Conservation (phyloP, 2,329 filamentous ascomycete genomes). For the Fusarium sp. region DNA sequence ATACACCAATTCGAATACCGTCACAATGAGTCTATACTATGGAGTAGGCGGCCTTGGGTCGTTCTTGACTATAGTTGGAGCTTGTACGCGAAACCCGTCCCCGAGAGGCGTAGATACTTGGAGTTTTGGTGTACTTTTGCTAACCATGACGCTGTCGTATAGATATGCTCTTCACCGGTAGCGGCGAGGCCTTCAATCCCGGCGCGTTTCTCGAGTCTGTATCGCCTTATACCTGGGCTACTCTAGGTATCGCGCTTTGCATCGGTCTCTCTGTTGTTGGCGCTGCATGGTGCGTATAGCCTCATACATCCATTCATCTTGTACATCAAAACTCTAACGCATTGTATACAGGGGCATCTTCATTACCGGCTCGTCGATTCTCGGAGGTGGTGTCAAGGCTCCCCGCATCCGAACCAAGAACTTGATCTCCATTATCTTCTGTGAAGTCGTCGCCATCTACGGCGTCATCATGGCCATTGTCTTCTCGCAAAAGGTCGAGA, state of each 20-base stretch:
- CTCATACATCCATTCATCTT: conserved; percentile 10
- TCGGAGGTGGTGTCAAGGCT: conserved; percentile 95
- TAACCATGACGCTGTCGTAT: conserved; percentile 40
- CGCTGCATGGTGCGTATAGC: conserved; percentile 84
- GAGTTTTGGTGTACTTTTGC: conserved; percentile 10
- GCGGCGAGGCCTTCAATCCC: conserved; percentile 96
- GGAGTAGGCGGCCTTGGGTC: conserved; percentile 74
- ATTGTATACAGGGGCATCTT: conserved; percentile 85
- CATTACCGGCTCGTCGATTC: conserved; percentile 96
- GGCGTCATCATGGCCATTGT: conserved; percentile 99
- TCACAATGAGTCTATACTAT: conserved; percentile 78
- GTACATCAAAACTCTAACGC: conserved; percentile 32
- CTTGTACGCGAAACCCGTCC: conserved; percentile 70
- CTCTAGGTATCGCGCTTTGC: conserved; percentile 89
- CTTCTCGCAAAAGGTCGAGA: conserved; percentile 87
- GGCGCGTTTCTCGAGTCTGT: conserved; percentile 94
- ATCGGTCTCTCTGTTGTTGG: conserved; percentile 97
- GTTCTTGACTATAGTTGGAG: conserved; percentile 78
- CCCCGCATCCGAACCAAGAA: conserved; percentile 99
- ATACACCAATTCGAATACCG: conserved; percentile 41
- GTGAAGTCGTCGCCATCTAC: conserved; percentile 99
- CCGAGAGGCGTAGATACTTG: conserved; percentile 7
- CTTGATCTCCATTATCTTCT: conserved; percentile 99
- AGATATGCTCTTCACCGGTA: conserved; percentile 99
- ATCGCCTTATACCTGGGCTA: conserved; percentile 94